A percentile compares a stretch with the other conserved stretches of the same genome.
phyloP scores from a whole-genome alignment of 2,329 filamentous ascomycete species.

The Alternaria sp. region DNA sequence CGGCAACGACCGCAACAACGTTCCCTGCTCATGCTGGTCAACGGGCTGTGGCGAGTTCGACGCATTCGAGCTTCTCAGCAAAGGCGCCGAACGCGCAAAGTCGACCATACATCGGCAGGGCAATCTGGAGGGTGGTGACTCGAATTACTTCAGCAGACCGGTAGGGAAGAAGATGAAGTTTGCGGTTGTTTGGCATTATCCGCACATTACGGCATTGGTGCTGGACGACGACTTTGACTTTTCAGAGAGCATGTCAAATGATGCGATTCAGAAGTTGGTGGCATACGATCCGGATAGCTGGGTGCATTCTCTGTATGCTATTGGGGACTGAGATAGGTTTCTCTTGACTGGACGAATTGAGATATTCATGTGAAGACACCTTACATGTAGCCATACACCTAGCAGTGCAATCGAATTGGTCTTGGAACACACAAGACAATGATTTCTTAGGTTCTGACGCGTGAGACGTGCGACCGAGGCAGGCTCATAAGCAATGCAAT shows the following conservation, averaged over 20 bases:
- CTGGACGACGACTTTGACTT: conserved; percentile 50
- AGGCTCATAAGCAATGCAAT: neutral
- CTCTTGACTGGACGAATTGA: too few species aligned
- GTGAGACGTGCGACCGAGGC: neutral
- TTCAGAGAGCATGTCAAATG: conserved; percentile 39
- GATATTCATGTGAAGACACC: neutral
- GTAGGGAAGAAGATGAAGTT: conserved; percentile 65
- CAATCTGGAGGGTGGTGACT: conserved; percentile 67
- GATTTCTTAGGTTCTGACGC: too few species aligned
- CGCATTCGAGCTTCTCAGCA: conserved; percentile 72
- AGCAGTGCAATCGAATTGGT: neutral
- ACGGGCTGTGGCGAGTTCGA: conserved; percentile 77
- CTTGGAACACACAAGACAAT: neutral
- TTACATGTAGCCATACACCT: neutral
- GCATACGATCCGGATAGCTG: conserved; percentile 44
- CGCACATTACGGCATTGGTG: conserved; percentile 42
- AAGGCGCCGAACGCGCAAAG: conserved; percentile 71
- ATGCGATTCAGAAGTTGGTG: conserved; percentile 44
- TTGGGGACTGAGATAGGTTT: conserved; percentile 33
- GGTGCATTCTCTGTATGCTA: conserved; percentile 49
- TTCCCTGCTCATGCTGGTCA: conserved; percentile 73
- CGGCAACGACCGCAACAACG: conserved; percentile 52
- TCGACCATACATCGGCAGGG: conserved; percentile 68
- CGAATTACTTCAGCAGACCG: conserved; percentile 75
- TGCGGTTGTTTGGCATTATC: conserved; percentile 52